Evolutionary conservation across 2,329 filamentous ascomycete genomes (phyloP).

Genomic region (Xylogone sp.): DNA sequence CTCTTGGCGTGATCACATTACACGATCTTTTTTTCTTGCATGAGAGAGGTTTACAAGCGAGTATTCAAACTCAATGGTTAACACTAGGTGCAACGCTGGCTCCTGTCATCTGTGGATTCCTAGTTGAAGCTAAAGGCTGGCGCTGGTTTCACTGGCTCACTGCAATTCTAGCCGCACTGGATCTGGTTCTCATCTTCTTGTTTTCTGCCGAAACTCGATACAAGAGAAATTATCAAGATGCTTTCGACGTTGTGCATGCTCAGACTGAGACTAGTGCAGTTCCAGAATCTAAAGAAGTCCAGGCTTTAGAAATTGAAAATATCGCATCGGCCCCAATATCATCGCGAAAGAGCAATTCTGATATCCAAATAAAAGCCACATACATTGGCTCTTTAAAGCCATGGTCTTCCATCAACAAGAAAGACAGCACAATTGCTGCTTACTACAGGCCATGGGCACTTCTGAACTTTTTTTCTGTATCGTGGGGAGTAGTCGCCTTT

Average conservation of each 20-base stretch:
- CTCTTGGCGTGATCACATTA: constrained; percentile 44
- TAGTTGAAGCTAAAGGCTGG: constrained; percentile 30
- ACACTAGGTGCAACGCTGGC: not conserved
- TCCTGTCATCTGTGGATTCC: constrained; percentile 31
- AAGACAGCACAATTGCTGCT: too few relatives aligned
- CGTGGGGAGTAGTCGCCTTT: too few relatives aligned
- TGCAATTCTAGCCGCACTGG: constrained; percentile 26
- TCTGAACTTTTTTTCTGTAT: too few relatives aligned
- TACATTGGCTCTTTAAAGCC: too few relatives aligned
- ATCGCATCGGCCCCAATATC: too few relatives aligned
- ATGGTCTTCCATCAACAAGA: too few relatives aligned
- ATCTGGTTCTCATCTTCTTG: constrained; percentile 27
- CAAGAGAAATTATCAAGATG: not conserved
- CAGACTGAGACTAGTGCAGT: too few relatives aligned
- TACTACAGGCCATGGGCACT: too few relatives aligned
- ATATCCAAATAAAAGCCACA: too few relatives aligned
- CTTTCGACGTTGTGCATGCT: not conserved
- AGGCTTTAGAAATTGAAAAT: too few relatives aligned
- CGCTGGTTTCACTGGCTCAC: constrained; percentile 34
- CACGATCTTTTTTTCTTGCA: constrained; percentile 55
- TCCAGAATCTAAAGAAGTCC: too few relatives aligned
- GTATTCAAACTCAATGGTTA: not conserved
- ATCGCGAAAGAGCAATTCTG: too few relatives aligned
- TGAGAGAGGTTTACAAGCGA: constrained; percentile 38
- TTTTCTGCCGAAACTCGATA: constrained; percentile 33